These are phyloP conservation scores for Camellia sinensis DNA, from an alignment of 148 eudicot species.

Conservation along the genomic window DNA sequence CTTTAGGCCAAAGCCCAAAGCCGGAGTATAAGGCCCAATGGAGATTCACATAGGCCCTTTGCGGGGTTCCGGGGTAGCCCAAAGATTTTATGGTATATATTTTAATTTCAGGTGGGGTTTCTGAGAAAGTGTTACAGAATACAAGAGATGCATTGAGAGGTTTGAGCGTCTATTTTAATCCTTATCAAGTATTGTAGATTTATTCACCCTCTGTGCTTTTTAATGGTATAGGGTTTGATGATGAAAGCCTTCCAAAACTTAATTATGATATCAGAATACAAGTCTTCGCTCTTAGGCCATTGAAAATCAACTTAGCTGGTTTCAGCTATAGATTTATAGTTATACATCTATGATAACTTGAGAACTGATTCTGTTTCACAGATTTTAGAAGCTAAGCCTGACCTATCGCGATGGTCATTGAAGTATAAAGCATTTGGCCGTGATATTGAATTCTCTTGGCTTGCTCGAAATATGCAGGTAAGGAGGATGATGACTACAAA, in stretches of 20 bases:
- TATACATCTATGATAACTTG: slow-evolving; percentile 4
- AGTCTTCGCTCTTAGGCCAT: no score
- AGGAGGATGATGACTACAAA: neutral
- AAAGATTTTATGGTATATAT: no score
- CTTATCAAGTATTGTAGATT: no score
- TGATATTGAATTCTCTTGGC: slow-evolving; percentile 91
- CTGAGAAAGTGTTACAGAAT: no score
- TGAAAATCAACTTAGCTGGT: neutral
- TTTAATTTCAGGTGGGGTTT: no score
- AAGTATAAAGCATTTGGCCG: slow-evolving; percentile 89
- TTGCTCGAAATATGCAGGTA: slow-evolving; percentile 98
- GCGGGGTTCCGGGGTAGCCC: no score
- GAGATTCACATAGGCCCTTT: no score
- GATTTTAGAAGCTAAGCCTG: slow-evolving; percentile 84
- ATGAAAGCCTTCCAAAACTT: neutral
- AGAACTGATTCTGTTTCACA: slow-evolving; percentile 22
- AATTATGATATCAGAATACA: no score
- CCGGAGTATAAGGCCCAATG: no score
- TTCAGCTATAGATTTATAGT: neutral
- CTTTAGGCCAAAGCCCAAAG: no score
- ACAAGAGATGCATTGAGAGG: no score
- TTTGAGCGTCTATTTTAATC: no score
- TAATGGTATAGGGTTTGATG: neutral
- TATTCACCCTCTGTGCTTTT: neutral
- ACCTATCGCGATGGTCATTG: slow-evolving; percentile 76